Base-by-base conservation (phyloP, 1,139 yeast genomes). In the Debaryomyces sp. region DNA sequence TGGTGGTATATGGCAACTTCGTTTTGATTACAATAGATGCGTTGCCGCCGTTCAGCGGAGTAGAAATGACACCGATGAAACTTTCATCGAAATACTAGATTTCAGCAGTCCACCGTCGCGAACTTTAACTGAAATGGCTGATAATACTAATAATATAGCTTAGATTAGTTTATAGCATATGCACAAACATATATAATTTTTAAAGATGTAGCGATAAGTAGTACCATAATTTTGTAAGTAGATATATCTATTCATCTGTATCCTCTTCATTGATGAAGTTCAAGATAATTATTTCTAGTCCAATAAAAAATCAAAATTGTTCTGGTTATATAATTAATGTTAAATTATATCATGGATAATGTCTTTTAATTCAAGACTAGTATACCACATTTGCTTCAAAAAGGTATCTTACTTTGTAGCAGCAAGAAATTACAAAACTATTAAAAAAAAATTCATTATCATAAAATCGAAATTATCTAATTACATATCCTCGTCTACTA, bases 1-100 rank as follows among this genome's bases (percentile, higher is more conserved):
- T 15, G 91, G 89, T 6, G 87, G 90, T 29, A 91, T 94, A 27
- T 94, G 99, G 99, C 97, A 95, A 59, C 97, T 94, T 1, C 81
- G 89, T 56, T 89, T 91, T 61, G 96, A 90, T 63, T 83, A 84
- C 54, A 80, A 88, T 51, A 77, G 94, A 45, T 88, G 98, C 61
- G 90, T 94, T 34, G 95, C 96, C 17, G 99, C 99, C 0, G 96
- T 92, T 13, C 89, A 86, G 75, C 78, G 85, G 57, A 75, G 66
- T 50, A 59, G 60, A 18, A 67, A 67, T 47, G 76, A 71, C 27
- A 66, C 63, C 22, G 80, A 81, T 33, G 83, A 82, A 56, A 87
- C 84, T 0, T 78, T 71, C 54, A 85, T 94, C 54, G 97, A 92
- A 65, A 87, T 94, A 35, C 71, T 91, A 48, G 97, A 92, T 62